These are phyloP conservation scores for Coprinopsis cinerea DNA, from an alignment of 768 basidiomycete genomes.

Conservation along the genomic window DNA sequence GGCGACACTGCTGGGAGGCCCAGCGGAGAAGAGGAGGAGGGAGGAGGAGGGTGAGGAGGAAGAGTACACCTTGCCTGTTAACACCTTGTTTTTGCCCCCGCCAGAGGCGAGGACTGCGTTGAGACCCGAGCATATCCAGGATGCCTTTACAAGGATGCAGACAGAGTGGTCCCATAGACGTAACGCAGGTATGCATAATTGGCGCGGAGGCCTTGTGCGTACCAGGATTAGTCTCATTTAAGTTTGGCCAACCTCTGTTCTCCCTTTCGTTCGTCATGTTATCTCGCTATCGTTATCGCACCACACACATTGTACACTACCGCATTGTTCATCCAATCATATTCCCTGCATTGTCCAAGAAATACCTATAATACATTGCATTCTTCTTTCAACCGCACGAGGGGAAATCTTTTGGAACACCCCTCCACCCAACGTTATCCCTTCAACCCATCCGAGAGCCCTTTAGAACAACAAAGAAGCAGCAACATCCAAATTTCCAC, in stretches of 20 bases:
- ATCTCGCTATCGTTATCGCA: slow-evolving; percentile 16
- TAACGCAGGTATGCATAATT: slow-evolving; percentile 84
- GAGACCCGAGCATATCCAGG: slow-evolving; percentile 81
- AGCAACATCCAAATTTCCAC: slow-evolving; percentile 84
- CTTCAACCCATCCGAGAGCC: too few relatives aligned
- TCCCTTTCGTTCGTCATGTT: slow-evolving; percentile 12
- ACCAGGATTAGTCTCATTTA: slow-evolving; percentile 77
- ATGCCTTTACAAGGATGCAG: slow-evolving; percentile 89
- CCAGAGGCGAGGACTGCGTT: slow-evolving; percentile 76
- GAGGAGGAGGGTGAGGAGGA: slow-evolving; percentile 59
- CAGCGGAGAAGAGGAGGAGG: slow-evolving; percentile 47
- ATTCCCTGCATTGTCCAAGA: not conserved
- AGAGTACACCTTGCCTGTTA: slow-evolving; percentile 61
- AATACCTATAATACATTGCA: too few relatives aligned
- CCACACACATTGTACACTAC: slow-evolving; percentile 14
- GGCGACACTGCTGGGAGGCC: slow-evolving; percentile 35
- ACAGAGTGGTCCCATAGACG: slow-evolving; percentile 76
- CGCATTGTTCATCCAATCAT: too few relatives aligned
- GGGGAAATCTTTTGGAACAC: too few relatives aligned
- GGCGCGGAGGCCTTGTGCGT: slow-evolving; percentile 79
- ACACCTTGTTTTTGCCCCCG: slow-evolving; percentile 75
- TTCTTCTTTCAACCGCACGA: too few relatives aligned
- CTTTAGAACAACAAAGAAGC: slow-evolving; percentile 76
- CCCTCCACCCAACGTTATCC: too few relatives aligned
- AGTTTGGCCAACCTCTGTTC: slow-evolving; percentile 15